Percentiles rank a stretch among this genome's conserved stretches.
These are phyloP conservation scores for Diaporthe sp. DNA, from an alignment of 2,329 filamentous ascomycete genomes.

Conservation along the genomic window DNA sequence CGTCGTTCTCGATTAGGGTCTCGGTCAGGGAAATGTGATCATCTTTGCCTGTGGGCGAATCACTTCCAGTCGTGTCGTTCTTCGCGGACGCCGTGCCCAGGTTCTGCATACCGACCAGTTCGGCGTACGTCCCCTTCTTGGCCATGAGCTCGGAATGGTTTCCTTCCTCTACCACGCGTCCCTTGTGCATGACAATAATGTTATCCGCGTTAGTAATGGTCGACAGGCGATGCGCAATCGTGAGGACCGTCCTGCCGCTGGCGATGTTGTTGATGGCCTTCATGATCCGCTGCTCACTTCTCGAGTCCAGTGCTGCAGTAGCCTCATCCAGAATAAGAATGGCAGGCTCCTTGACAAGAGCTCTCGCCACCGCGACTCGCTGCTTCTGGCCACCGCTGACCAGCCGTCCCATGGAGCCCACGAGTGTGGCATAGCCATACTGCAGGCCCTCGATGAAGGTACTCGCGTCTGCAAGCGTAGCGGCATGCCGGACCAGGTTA, in stretches of 20 bases:
- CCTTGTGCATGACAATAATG: conserved; percentile 62
- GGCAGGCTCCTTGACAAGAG: conserved; percentile 68
- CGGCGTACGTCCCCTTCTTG: conserved; percentile 69
- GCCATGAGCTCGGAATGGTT: conserved; percentile 62
- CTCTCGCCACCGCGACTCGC: conserved; percentile 70
- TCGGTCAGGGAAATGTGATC: conserved; percentile 26
- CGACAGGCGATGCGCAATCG: conserved; percentile 60
- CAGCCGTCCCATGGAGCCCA: conserved; percentile 67
- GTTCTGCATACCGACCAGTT: conserved; percentile 56
- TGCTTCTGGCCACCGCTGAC: conserved; percentile 74
- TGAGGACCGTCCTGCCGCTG: conserved; percentile 68
- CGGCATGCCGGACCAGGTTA: conserved; percentile 59
- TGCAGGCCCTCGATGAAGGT: conserved; percentile 68
- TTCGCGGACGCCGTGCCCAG: neutral
- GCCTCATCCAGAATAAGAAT: conserved; percentile 74
- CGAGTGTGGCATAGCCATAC: conserved; percentile 65
- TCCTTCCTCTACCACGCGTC: conserved; percentile 48
- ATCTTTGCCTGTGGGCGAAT: neutral
- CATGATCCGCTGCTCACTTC: conserved; percentile 69
- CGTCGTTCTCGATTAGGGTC: conserved; percentile 23
- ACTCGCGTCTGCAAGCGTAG: conserved; percentile 68
- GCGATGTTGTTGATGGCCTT: conserved; percentile 59
- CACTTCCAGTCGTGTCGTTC: neutral
- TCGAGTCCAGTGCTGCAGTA: conserved; percentile 71
- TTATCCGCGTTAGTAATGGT: conserved; percentile 68